phyloP scores from a whole-genome alignment of 2,329 filamentous ascomycete species.

The Chrysoporthe puriensis region DNA sequence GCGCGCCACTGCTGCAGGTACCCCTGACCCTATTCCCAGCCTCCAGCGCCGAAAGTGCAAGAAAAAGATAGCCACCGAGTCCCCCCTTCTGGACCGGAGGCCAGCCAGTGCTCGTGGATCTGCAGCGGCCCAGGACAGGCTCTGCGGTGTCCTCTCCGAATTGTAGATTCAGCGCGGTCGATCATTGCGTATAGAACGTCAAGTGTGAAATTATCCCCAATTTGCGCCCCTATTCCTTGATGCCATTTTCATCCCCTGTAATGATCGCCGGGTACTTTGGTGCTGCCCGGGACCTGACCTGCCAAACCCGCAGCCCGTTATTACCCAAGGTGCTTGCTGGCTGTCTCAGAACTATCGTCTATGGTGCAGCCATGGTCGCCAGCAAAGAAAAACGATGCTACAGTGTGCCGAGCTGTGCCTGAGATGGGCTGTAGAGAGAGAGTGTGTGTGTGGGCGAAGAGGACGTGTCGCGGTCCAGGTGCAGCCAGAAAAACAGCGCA shows the following conservation, averaged over 20 bases:
- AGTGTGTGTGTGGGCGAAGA: neutral
- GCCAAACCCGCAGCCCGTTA: neutral
- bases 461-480: neutral
- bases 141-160: neutral
- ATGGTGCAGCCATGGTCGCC: neutral
- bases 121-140: too few species aligned
- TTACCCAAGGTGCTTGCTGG: neutral
- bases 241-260: conserved; percentile 7
- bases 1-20: neutral
- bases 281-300: too few species aligned
- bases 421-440: neutral
- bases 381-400: neutral
- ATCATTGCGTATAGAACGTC: neutral
- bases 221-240: conserved; percentile 26
- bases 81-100: too few species aligned
- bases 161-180: neutral
- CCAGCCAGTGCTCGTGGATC: too few species aligned
- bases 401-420: neutral
- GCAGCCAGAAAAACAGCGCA: neutral
- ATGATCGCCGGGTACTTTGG: neutral
- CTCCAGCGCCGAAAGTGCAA: conserved; percentile 8
- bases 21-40: conserved; percentile 12
- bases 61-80: too few species aligned
- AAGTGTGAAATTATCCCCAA: conserved; percentile 21
- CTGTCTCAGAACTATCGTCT: neutral